Conservation (phyloP, 2,329 filamentous ascomycete genomes). For the Colletotrichum sp. region DNA sequence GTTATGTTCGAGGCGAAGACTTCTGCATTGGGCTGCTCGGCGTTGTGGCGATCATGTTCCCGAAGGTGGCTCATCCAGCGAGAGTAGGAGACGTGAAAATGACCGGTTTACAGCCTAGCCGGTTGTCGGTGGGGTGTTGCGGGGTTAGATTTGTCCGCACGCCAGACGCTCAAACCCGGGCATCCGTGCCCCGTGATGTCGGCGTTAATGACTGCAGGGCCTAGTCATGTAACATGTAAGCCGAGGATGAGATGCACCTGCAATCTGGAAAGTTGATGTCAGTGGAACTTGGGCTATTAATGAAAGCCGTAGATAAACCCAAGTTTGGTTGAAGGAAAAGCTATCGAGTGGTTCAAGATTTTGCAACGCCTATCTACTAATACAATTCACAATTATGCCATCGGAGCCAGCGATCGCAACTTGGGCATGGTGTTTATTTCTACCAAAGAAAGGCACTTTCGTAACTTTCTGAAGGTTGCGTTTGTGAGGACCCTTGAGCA, state of each 20-base stretch:
- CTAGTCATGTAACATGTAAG: not conserved
- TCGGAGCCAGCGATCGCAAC: not conserved
- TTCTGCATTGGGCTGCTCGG: not conserved
- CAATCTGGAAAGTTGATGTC: not conserved
- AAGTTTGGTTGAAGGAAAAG: not conserved
- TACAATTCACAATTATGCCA: not conserved
- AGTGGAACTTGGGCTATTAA: not conserved
- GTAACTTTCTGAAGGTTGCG: not conserved
- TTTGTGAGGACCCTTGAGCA: not conserved
- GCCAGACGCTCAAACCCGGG: not conserved
- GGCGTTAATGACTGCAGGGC: not conserved
- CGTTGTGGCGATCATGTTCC: not conserved
- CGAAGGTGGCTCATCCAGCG: not conserved
- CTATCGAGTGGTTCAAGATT: not conserved
- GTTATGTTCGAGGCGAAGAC: not conserved
- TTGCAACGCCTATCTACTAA: not conserved
- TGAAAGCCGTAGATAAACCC: not conserved
- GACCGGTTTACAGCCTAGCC: not conserved
- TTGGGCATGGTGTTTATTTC: not conserved
- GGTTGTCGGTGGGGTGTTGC: not conserved
- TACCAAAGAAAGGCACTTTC: conserved; percentile 5
- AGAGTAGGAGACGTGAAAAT: not conserved
- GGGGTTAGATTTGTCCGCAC: not conserved
- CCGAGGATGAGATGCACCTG: not conserved
- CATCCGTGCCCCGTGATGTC: not conserved